Base-by-base conservation (phyloP, 345 rosid species). In the Populus tremula region DNA sequence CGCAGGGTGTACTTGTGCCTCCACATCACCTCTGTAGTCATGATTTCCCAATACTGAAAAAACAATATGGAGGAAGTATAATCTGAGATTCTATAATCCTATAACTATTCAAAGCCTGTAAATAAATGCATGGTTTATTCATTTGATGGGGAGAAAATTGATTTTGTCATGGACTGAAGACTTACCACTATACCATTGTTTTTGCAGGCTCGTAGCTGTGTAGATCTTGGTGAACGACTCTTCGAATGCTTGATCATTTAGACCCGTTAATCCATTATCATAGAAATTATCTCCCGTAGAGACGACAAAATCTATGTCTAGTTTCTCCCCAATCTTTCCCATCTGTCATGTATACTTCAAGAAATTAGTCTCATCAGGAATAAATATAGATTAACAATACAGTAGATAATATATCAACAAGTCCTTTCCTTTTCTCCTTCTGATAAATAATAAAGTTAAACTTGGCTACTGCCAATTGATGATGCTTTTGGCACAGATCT, bases 271-370 rank as follows among this genome's bases (percentile, higher is more conserved):
- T 10, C 92, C 92, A 41, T 86, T 62, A 47, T 86, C 89, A 25
- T 88, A 88, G 80, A 88, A 88, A 76, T 88, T 85, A 68, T 88
- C 91, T 11, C 91, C 91, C 0, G 91, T 86, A 6, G 91, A 88
- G 53, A 88, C 71, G 1, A 86, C 81, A 65, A 86, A 86, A 41
- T 85, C 87, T 77, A 86, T 78, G 35, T 84, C 78, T n/a, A 87
- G 76, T 78, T 64, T 81, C 78, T 87, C 85, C 33, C 87, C 90
- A 18, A 75, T 69, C 73, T 75, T 78, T 78, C 92, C 92, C 92
- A 89, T 89, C 90, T 88, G 76, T 16, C 9, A n/a, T 45, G 21
- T 33, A 45, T 5, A 39, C 1, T 17, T 7, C 14, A 6, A 5
- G 13, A 23, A 29, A 2, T 20, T 11, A 64, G 31, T 23, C 6